phyloP scores from a whole-genome alignment of 108 stramenopile genomes.

The Cyclotella atomus region DNA sequence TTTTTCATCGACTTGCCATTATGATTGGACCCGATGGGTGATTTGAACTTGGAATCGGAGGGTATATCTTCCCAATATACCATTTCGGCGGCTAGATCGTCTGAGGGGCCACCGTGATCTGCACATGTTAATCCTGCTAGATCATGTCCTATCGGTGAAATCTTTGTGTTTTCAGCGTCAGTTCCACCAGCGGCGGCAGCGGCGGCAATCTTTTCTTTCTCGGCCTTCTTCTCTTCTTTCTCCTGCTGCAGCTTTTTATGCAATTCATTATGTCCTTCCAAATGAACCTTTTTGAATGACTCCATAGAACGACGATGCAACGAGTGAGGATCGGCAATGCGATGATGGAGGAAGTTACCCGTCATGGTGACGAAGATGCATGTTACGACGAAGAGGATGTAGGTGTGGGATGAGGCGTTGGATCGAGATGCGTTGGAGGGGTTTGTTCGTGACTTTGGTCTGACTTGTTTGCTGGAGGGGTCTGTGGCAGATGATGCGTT shows the following conservation, averaged over 20 bases:
- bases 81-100: conserved; percentile 68
- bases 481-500: background rate
- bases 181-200: background rate
- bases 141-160: conserved; percentile 33
- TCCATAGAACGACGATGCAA: conserved; percentile 34
- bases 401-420: conserved; percentile 42
- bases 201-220: background rate
- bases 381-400: conserved; percentile 41
- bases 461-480: conserved; percentile 1
- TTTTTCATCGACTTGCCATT: conserved; percentile 26
- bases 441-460: too few species aligned
- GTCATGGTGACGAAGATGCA: conserved; percentile 41
- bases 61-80: conserved; percentile 87
- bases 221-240: conserved; percentile 6
- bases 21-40: conserved; percentile 53
- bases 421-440: conserved; percentile 12
- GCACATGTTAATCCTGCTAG: conserved; percentile 52
- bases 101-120: conserved; percentile 50
- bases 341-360: conserved; percentile 44
- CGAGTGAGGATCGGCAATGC: conserved; percentile 40
- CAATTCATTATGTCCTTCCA: conserved; percentile 24
- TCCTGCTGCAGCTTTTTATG: conserved; percentile 1
- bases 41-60: conserved; percentile 56
- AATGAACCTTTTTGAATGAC: conserved; percentile 22
- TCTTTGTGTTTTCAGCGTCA: background rate